A percentile compares a stretch with the other conserved stretches of the same genome.
phyloP scores from a whole-genome alignment of 495 filamentous ascomycete species.

The Lepidopterella palustris region DNA sequence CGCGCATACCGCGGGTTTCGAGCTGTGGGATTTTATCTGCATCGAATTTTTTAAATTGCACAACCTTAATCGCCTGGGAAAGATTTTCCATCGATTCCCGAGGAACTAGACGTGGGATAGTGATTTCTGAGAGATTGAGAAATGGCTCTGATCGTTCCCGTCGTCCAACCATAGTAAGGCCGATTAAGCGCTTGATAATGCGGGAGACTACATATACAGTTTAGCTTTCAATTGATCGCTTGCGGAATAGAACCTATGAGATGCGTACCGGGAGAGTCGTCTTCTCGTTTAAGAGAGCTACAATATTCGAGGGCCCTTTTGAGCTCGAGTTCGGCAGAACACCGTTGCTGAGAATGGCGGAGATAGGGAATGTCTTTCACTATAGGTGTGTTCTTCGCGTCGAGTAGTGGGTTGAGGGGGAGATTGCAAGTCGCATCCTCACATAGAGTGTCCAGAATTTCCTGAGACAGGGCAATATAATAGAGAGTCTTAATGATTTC shows the following conservation, averaged over 20 bases:
- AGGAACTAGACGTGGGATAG: neutral
- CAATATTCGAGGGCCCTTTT: neutral
- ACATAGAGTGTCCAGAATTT: neutral
- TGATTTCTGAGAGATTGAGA: neutral
- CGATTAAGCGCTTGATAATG: neutral
- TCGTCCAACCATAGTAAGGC: neutral
- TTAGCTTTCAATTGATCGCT: neutral
- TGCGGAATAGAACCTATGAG: neutral
- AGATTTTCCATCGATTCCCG: neutral
- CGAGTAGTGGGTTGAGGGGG: neutral
- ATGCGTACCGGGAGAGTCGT: neutral
- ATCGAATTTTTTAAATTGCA: neutral
- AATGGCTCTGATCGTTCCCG: neutral
- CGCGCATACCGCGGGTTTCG: neutral
- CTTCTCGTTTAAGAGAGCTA: neutral
- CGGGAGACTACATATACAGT: neutral
- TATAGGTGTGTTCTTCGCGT: neutral
- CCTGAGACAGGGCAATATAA: neutral
- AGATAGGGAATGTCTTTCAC: neutral
- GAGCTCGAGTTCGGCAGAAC: neutral
- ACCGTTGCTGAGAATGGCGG: neutral
- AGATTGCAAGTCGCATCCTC: neutral
- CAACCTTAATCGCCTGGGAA: neutral
- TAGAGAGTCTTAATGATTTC: neutral
- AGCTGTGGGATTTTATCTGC: neutral